phyloP scores from a whole-genome alignment of 1,139 yeast species.

The Hansenula anomala region DNA sequence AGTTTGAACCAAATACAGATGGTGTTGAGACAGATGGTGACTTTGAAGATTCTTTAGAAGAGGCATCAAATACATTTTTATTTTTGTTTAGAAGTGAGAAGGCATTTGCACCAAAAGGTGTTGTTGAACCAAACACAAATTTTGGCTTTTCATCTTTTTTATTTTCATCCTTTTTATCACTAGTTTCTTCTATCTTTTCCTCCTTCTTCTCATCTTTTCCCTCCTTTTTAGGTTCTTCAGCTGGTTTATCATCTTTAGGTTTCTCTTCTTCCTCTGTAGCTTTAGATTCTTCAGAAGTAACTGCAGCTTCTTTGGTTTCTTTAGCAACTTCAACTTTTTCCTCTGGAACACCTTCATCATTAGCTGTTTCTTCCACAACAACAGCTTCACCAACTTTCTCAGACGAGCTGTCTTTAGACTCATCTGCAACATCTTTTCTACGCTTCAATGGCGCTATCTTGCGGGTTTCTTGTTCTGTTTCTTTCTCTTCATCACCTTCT shows the following conservation, averaged over 20 bases:
- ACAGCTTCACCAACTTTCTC: not conserved
- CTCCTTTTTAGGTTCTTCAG: conserved; percentile 1
- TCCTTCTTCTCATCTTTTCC: conserved; percentile 3
- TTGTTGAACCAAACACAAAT: conserved; percentile 52
- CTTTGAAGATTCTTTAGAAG: conserved; percentile 3
- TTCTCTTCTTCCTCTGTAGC: not conserved
- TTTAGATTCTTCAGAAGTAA: conserved; percentile 1
- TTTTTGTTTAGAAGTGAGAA: conserved; percentile 26
- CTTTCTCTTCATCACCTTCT: conserved; percentile 6
- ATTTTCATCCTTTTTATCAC: conserved; percentile 4
- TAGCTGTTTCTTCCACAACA: not conserved
- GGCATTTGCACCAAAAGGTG: conserved; percentile 41
- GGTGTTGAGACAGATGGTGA: conserved; percentile 6
- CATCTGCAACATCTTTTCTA: conserved; percentile 6
- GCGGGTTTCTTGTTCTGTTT: conserved; percentile 9
- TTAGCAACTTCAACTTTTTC: not conserved
- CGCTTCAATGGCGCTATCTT: conserved; percentile 17
- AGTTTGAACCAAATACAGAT: conserved; percentile 53
- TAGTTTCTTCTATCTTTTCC: conserved; percentile 3
- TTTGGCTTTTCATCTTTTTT: conserved; percentile 23
- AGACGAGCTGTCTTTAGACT: not conserved
- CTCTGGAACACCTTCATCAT: not conserved
- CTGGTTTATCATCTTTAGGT: not conserved
- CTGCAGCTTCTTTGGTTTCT: not conserved
- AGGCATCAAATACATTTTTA: conserved; percentile 35